Evolutionary conservation across 805 yeast species (phyloP), one percentile per base, ranked within the genome.

Genomic region (Sugiyamaella qingdaonensis): DNA sequence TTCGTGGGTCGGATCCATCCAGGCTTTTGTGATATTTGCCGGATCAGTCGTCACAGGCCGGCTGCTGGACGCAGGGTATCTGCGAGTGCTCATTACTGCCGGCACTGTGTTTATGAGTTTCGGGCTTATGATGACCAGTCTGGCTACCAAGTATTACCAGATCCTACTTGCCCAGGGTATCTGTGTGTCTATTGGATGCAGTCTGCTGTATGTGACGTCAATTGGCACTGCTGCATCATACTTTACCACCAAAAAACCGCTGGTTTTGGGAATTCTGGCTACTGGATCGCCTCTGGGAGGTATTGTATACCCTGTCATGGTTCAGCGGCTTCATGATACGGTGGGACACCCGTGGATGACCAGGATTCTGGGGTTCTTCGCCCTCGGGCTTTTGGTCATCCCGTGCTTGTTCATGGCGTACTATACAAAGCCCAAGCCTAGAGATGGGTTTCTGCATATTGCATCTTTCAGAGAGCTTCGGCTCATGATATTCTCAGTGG

Each of bases 251-350:
- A 69, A 63, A 49, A 61, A 79, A 42, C 77, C 73, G 9, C 60
- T 71, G 33, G 78, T 75, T 9, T 64, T 69, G n/a, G 73, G 77
- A 1, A 57, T 75, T 10, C 74, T 74, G 1, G 71, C 78, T 1
- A 63, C 72, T 24, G 80, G 80, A 19, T 78, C 80, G 0, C 72
- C 78, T 4, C 60, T 77, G n/a, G 81, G 81, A 7, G 78, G 79
- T 13, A 61, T 74, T 56, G 47, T 72, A 33, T 75, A 74, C 61
- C 78, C 80, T 21, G 61, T 77, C 36, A 68, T 75, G 70, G 67
- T 76, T 27, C 69, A 74, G 49, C 58, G 59, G n/a, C 62, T 76
- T 47, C 14, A 27, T 48, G 58, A 61, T 10, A 57, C 61, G 13
- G 64, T 75, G 27, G 82, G 81, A 0, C 78, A 73, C 58, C 66